These are phyloP conservation scores for Trifolium dubium DNA, from an alignment of 306 rosid species.

Conservation along the genomic window DNA sequence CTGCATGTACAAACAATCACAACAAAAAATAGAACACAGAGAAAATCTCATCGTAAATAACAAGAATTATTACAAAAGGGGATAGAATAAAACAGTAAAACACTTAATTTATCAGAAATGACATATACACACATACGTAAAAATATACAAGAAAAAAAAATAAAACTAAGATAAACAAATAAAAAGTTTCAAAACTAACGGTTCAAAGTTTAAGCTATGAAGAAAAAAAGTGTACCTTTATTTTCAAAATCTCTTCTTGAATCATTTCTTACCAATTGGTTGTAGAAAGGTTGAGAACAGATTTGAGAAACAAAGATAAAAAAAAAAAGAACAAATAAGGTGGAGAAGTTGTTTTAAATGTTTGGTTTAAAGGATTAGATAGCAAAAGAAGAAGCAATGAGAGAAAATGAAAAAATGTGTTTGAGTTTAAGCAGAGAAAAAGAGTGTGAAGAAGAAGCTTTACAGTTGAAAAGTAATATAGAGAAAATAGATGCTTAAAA, in stretches of 20 bases:
- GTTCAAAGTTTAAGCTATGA: conserved; percentile 19
- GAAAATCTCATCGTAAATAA: conserved; percentile 35
- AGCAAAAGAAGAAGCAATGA: conserved; percentile 42
- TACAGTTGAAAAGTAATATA: conserved; percentile 44
- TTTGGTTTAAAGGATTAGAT: conserved; percentile 35
- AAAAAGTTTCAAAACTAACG: conserved; percentile 3
- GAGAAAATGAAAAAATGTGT: conserved; percentile 39
- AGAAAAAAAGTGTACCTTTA: conserved; percentile 59
- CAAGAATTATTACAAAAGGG: neutral
- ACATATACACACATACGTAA: neutral
- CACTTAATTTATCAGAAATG: conserved; percentile 24
- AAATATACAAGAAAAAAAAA: neutral
- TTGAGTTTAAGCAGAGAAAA: conserved; percentile 49
- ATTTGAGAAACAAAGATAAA: conserved; percentile 50
- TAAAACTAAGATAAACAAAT: neutral
- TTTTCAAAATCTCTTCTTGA: conserved; percentile 87
- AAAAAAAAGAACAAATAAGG: conserved; percentile 32
- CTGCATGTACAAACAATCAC: conserved; percentile 70
- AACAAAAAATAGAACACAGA: conserved; percentile 43
- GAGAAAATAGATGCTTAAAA: conserved; percentile 21
- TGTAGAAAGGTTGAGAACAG: conserved; percentile 37
- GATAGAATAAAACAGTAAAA: neutral
- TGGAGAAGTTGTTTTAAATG: neutral
- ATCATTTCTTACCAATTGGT: conserved; percentile 60
- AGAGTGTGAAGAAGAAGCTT: conserved; percentile 40